Evolutionary conservation across 345 rosid species (phyloP), one percentile per base, ranked within the genome.

Genomic region (Pugionium dolabratum): DNA sequence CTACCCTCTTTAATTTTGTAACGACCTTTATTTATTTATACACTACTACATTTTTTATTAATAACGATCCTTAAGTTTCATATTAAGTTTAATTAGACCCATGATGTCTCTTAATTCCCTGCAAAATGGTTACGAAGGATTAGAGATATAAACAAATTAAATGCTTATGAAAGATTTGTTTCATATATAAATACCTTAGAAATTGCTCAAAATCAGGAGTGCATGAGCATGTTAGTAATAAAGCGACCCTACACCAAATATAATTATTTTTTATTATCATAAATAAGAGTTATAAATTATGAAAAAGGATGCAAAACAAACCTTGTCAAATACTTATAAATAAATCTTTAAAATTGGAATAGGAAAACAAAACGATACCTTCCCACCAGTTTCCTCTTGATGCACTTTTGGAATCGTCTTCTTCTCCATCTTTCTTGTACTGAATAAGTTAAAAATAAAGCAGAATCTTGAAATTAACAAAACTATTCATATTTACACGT

Each of bases 311-410:
- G 11, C 29, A 50, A 63, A 57, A 68, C 42, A 32, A 45, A 67
- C 33, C 49, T 58, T 68, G 6, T 48, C 35, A 4, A 18, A 34
- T 45, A 42, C 4, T 6, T 10, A 2, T 5, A 51, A 26, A 35
- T 4, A 52, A 11, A 39, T 3, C 7, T 30, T 27, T 27, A 4
- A 11, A 18, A 10, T 35, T 9, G 9, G 30, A 30, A 37, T 29
- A 55, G n/a, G 33, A 29, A 56, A 30, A n/a, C 27, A 28, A 18
- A 30, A 58, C 7, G 76, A 48, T 76, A 91, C 98, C 96, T 80
- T 89, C 73, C 98, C 98, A 92, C 98, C 98, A 92, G 60, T 92
- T 89, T 31, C 98, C 98, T 78, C 96, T 83, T 4, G 95, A 87
- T 60, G 87, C 95, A 62, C 80, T 66, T 54, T 82, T 73, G 3